Evolutionary conservation across 2,329 filamentous ascomycete species (phyloP).

Genomic region (Thielaviopsis euricoi): DNA sequence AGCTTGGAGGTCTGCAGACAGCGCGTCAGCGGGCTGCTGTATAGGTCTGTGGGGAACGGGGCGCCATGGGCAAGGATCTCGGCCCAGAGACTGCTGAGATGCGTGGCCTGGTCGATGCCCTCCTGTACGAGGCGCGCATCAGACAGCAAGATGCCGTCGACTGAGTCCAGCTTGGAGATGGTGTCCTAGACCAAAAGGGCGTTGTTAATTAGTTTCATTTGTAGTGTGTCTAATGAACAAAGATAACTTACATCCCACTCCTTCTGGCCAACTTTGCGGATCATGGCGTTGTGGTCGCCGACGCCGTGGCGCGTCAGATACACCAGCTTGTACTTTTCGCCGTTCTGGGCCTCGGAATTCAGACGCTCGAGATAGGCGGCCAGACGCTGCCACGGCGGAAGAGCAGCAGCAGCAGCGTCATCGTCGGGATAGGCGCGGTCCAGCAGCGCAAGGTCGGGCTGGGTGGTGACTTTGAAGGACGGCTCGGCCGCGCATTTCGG

Average conservation of each 20-base stretch:
- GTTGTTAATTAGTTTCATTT: not conserved
- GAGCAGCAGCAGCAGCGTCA: constrained; percentile 11
- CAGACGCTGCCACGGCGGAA: constrained; percentile 37
- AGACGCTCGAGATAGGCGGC: constrained; percentile 28
- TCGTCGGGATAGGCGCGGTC: constrained; percentile 25
- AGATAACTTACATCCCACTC: constrained; percentile 38
- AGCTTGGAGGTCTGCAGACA: constrained; percentile 39
- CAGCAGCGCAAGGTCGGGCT: constrained; percentile 36
- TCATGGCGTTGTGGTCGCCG: constrained; percentile 32
- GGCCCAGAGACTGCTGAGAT: constrained; percentile 35
- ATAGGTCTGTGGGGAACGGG: constrained; percentile 35
- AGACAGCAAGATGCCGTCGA: constrained; percentile 23
- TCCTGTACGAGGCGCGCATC: constrained; percentile 32
- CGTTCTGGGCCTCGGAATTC: constrained; percentile 24
- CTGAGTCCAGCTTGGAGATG: constrained; percentile 24
- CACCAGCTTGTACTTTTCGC: constrained; percentile 36
- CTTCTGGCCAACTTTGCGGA: constrained; percentile 37
- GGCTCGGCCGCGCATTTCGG: constrained; percentile 17
- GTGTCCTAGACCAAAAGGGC: constrained; percentile 15
- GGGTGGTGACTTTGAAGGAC: constrained; percentile 21
- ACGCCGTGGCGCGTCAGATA: constrained; percentile 40
- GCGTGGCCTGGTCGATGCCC: constrained; percentile 35
- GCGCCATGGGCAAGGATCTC: constrained; percentile 28
- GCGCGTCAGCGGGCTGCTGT: constrained; percentile 40
- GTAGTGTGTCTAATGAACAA: not conserved